Conservation (phyloP, 257 asterid genomes). For the Knoxia roxburghii region DNA sequence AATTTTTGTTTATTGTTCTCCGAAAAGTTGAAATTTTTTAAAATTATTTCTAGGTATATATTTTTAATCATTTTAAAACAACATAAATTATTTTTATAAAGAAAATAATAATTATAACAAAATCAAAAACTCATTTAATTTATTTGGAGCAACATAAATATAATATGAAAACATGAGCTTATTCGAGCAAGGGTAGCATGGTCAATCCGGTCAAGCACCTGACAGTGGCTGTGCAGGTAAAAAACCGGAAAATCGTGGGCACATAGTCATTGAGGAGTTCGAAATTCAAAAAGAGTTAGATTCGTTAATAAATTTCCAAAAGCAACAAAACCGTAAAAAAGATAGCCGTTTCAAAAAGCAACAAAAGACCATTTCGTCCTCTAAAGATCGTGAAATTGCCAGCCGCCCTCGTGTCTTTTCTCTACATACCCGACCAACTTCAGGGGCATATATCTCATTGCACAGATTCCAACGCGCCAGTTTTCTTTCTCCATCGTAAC, state of each 20-base stretch:
- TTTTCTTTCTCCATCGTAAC: background rate
- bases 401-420: background rate
- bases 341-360: conserved; percentile 18
- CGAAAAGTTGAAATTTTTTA: no score
- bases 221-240: conserved; percentile 15
- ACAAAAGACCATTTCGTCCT: conserved; percentile 16
- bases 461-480: conserved; percentile 5
- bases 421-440: background rate
- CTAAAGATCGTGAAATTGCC: background rate
- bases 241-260: background rate
- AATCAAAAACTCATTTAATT: no score
- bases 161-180: no score
- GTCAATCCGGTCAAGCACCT: background rate
- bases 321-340: conserved; percentile 3
- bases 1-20: no score
- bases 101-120: no score
- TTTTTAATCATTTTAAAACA: no score
- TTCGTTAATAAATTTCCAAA: conserved; percentile 2
- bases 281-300: conserved; percentile 16
- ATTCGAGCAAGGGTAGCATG: background rate
- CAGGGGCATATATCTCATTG: background rate
- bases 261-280: background rate
- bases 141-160: no score
- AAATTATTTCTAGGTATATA: no score
- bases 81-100: no score